Evolutionary conservation across 225 moss, liverwort and hornwort species (phyloP), one percentile per base, ranked within the genome.

Genomic region (Antitrichia curtipendula): DNA sequence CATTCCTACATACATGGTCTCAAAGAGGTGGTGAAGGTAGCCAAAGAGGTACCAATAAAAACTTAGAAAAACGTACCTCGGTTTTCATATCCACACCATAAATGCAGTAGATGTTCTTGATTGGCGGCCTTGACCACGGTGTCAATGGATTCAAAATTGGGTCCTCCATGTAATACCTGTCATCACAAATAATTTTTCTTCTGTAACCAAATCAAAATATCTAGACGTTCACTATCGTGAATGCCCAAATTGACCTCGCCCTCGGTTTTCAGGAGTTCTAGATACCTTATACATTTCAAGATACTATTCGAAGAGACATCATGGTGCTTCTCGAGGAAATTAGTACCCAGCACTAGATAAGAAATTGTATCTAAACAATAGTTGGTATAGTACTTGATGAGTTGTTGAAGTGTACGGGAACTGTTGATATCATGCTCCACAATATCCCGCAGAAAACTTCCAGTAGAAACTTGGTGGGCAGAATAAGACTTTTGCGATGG

Each of bases 111-210:
- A 99, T 93, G 91, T 99, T 99, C 86, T 97, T 94, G 57, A 99
- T 99, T 17, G 99, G 99, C 84, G 99, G 99, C 89, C 99, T 92
- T 69, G 96, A 95, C 99, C 99, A 99, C 21, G 99, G 99, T 70
- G 97, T 99, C 88, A 99, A 89, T 17, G 99, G 97, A 92, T 99
- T 99, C 90, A 99, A 79, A 86, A 97, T 87, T 57, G 97, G 95
- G 84, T 99, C 99, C 86, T 99, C 99, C 87, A 97, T 93, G 87
- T 99, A 98, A 88, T 89, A 95, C 87, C 97, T 97, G 88, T 84
- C 86, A 82, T 83, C 85, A 83, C 45, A 86, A 76, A 91, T 38
- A 47, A 73, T 86, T 62, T 69, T 66, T 74, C 24, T 40, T 40
- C 53, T 62, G 66, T 34, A 62, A 86, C 68, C 74, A 86, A 60